Evolutionary conservation across 768 basidiomycete genomes (phyloP), one percentile per base, ranked within the genome.

Genomic region (Polyporus arcularius): DNA sequence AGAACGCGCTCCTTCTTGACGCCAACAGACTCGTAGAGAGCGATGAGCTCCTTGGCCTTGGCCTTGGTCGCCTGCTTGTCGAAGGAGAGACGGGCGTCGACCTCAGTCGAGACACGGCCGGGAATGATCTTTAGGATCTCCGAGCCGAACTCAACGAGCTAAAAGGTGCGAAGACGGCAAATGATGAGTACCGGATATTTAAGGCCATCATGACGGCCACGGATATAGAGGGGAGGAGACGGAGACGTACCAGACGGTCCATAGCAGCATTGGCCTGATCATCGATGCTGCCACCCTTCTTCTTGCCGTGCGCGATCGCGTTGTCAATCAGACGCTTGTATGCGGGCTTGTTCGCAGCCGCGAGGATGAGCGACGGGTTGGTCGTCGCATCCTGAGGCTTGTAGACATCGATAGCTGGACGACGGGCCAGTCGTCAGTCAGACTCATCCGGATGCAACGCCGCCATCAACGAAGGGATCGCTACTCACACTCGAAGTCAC

Each of bases 331-430:
- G 80, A 58, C 82, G 84, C 62, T 85, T 79, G 75, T 99, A 98
- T n/a, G 80, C 85, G 31, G 91, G 75, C 76, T 98, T 94, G 80
- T 89, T 89, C 64, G 94, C 88, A 45, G 96, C 97, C 31, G 93
- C 92, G 72, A 99, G 82, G 74, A 98, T 94, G 74, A 95, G 76
- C 38, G 93, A 95, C 16, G 97, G 97, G 81, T 98, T 99, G 65
- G 97, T 99, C 47, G 97, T 98, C 21, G 96, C 96, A 81, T 98
- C 96, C 88, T 95, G 71, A 68, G 96, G 96, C 80, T 97, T 96
- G 88, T 96, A 98, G 63, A 83, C 88, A 79, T 88, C 94, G 82
- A 98, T 97, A 65, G 90, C 93, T 95, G 67, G 42, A 45, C 48
- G 74, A 65, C 68, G 64, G 65, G 65, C 42, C 15, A 18, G 42